These are phyloP conservation scores for Yarrowia yakushimensis DNA, from an alignment of 805 yeast species.

Conservation along the genomic window DNA sequence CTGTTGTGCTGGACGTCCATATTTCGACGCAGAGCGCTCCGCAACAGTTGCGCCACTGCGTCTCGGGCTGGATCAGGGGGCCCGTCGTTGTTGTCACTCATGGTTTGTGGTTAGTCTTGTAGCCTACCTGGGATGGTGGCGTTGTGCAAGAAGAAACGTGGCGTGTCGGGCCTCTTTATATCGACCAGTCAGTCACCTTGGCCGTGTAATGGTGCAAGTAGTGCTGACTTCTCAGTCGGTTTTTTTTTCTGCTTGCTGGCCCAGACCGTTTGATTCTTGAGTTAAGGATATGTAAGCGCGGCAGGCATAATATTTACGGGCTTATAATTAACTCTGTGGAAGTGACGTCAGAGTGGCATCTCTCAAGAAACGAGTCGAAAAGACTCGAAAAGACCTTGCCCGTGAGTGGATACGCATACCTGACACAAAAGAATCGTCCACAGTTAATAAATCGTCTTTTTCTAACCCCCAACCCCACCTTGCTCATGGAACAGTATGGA, in stretches of 20 bases:
- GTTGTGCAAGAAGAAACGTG: not conserved
- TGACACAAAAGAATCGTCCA: too few species aligned
- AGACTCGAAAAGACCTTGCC: too few species aligned
- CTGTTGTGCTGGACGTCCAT: conserved; percentile 4
- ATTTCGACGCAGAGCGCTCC: conserved; percentile 4
- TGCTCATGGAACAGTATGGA: not conserved
- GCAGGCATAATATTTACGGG: not conserved
- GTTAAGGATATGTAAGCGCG: not conserved
- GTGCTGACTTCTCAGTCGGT: not conserved
- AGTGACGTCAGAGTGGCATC: not conserved
- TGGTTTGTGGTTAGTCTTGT: not conserved
- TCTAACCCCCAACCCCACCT: not conserved
- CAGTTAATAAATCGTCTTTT: too few species aligned
- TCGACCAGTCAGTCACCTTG: not conserved
- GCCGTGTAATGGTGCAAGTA: not conserved
- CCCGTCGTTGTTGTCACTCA: conserved; percentile 12
- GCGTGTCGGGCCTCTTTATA: not conserved
- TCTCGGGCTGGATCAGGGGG: conserved; percentile 22
- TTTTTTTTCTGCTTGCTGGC: not conserved
- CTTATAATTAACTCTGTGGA: not conserved
- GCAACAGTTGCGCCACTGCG: conserved; percentile 12
- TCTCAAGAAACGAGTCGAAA: too few species aligned
- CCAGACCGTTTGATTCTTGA: not conserved
- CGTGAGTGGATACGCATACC: too few species aligned
- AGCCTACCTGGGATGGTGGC: not conserved